Conservation (phyloP, 805 yeast genomes). For the Yarrowia deformans region DNA sequence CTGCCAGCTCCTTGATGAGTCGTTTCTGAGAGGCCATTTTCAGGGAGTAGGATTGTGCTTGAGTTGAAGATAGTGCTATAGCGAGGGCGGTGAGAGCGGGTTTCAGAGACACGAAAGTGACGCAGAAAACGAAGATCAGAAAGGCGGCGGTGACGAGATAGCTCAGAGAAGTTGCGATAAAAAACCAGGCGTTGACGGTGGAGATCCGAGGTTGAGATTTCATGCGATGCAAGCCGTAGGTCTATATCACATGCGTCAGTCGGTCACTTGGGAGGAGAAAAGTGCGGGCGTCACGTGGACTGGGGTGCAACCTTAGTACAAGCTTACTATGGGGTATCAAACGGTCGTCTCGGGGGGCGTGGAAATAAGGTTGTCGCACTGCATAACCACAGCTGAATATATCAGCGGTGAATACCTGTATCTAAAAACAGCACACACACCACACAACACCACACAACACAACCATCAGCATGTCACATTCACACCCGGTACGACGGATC, state of each 20-base stretch:
- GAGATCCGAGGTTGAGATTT: slow-evolving; percentile 37
- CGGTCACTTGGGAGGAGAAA: slow-evolving; percentile 36
- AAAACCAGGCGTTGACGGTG: slow-evolving; percentile 24
- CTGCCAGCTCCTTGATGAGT: slow-evolving; percentile 47
- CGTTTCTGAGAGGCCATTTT: slow-evolving; percentile 45
- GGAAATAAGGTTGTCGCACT: not conserved
- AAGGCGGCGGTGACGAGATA: slow-evolving; percentile 20
- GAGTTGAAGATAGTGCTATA: not conserved
- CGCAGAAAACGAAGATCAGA: slow-evolving; percentile 7
- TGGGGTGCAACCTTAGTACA: not conserved
- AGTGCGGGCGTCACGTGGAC: slow-evolving; percentile 15
- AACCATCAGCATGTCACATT: slow-evolving; percentile 25
- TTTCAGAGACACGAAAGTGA: slow-evolving; percentile 18
- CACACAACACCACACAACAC: not conserved
- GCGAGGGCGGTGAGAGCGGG: slow-evolving; percentile 19
- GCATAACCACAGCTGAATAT: slow-evolving; percentile 24
- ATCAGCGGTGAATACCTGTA: not conserved
- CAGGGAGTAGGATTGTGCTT: slow-evolving; percentile 6
- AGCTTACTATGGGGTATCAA: slow-evolving; percentile 21
- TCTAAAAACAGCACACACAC: not conserved
- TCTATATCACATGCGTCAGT: slow-evolving; percentile 34
- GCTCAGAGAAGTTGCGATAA: slow-evolving; percentile 6
- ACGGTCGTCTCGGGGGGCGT: not conserved
- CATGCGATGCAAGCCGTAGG: slow-evolving; percentile 37
- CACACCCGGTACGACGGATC: slow-evolving; percentile 53